These are phyloP conservation scores for Hypoxylon sp. DNA, from an alignment of 2,329 filamentous ascomycete genomes.

Conservation along the genomic window DNA sequence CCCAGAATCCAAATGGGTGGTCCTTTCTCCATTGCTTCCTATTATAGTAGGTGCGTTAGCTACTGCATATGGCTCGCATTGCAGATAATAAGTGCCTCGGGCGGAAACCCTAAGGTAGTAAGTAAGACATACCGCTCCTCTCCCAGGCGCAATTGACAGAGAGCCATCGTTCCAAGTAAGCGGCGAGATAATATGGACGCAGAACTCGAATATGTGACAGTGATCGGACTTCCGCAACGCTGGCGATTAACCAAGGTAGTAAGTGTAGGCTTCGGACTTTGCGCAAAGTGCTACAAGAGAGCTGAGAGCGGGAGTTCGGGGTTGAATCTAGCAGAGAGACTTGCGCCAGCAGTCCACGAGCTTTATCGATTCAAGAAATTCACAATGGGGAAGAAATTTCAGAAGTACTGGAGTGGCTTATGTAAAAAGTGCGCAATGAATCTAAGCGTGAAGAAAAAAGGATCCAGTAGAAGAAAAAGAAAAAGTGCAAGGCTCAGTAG, in stretches of 20 bases:
- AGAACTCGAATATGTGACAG: constrained; percentile 5
- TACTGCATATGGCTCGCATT: neutral
- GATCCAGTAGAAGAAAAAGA: constrained; percentile 8
- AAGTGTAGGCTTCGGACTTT: constrained; percentile 13
- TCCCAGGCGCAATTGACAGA: constrained; percentile 88
- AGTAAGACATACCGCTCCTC: constrained; percentile 80
- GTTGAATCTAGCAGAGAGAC: constrained; percentile 11
- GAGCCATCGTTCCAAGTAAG: constrained; percentile 72
- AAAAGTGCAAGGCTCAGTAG: constrained; percentile 8
- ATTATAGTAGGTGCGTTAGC: constrained; percentile 38
- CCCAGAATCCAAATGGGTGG: constrained; percentile 98
- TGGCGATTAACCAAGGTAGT: neutral
- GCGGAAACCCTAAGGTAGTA: neutral
- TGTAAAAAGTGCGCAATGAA: neutral
- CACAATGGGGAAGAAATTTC: constrained; percentile 1
- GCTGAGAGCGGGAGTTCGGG: constrained; percentile 10
- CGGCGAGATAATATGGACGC: neutral
- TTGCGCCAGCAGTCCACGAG: neutral
- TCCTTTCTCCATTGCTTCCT: constrained; percentile 98
- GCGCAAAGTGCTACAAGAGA: constrained; percentile 19
- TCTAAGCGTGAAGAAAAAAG: constrained; percentile 11
- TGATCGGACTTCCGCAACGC: constrained; percentile 3
- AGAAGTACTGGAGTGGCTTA: neutral
- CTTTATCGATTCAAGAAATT: constrained; percentile 8
- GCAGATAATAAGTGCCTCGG: constrained; percentile 12